Conservation (phyloP, 345 rosid species). For the Triadica sebifera region DNA sequence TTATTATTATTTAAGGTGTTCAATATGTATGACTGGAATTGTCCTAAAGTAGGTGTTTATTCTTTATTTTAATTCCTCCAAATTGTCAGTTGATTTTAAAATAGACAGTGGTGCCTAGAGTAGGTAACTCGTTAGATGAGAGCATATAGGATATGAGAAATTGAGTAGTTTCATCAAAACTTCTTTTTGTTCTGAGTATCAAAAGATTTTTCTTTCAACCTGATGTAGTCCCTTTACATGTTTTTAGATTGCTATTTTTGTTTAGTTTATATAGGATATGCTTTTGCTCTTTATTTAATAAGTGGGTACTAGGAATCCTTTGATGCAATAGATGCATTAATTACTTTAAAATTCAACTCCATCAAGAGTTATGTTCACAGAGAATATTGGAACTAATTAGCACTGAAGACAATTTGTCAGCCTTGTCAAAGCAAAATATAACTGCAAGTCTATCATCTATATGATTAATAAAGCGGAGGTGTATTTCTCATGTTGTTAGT, state of each 20-base stretch:
- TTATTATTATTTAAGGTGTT: not conserved
- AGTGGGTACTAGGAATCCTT: not conserved
- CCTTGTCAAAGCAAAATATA: not conserved
- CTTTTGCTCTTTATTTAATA: not conserved
- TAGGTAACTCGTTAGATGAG: not conserved
- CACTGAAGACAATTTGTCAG: constrained; percentile 26
- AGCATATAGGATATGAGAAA: not conserved
- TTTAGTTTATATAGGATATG: not conserved
- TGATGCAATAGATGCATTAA: not conserved
- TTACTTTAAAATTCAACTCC: not conserved
- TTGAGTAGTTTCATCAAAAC: not conserved
- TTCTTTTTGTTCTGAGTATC: not conserved
- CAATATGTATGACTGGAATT: not conserved
- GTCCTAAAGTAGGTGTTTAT: not conserved
- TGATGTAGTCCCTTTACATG: not conserved
- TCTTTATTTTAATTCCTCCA: not conserved
- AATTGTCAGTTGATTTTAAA: not conserved
- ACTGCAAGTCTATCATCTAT: not conserved
- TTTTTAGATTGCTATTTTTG: not conserved
- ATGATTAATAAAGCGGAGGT: not conserved
- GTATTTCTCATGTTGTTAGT: not conserved
- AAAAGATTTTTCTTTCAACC: not conserved
- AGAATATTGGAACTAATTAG: constrained; percentile 1
- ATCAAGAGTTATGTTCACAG: not conserved
- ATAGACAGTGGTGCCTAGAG: not conserved